These are phyloP conservation scores for Scenedesmus sp. DNA, from an alignment of 163 green algal species.

Conservation along the genomic window DNA sequence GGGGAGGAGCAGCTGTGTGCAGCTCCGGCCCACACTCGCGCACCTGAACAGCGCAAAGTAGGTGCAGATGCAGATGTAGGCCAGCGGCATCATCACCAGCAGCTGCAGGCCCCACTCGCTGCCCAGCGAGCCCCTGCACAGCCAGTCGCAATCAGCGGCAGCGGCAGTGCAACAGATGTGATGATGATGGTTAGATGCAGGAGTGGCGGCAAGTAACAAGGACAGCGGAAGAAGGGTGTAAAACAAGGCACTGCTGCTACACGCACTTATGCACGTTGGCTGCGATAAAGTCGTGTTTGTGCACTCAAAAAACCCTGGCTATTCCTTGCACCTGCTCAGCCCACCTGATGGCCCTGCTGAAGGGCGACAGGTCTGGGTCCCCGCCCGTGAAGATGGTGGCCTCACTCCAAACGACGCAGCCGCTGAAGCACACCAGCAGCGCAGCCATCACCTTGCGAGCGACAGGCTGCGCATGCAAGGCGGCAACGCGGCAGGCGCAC, in stretches of 20 bases:
- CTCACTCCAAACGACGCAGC: constrained; percentile 70
- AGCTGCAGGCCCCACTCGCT: constrained; percentile 63
- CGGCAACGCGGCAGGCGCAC: not conserved
- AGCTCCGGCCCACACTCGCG: too few relatives aligned
- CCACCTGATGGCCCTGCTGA: constrained; percentile 52
- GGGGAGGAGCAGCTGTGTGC: too few relatives aligned
- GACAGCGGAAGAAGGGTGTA: too few relatives aligned
- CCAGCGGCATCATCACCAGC: constrained; percentile 54
- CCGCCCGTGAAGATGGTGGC: constrained; percentile 63
- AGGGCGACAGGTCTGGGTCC: constrained; percentile 62
- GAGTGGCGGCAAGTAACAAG: too few relatives aligned
- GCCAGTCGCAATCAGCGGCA: not conserved
- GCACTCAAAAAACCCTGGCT: not conserved
- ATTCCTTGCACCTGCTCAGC: not conserved
- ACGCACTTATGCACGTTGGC: not conserved
- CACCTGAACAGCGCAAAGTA: constrained; percentile 73
- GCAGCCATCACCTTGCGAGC: constrained; percentile 54
- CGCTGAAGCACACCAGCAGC: constrained; percentile 57
- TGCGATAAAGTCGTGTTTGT: not conserved
- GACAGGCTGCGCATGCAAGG: not conserved
- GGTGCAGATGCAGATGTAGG: constrained; percentile 75
- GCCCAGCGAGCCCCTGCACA: constrained; percentile 15
- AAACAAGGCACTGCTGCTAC: not conserved
- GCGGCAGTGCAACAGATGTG: not conserved
- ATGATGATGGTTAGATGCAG: too few relatives aligned